Conservation (phyloP, 192 early-diverging fungal species). For the Diversispora epigaea region DNA sequence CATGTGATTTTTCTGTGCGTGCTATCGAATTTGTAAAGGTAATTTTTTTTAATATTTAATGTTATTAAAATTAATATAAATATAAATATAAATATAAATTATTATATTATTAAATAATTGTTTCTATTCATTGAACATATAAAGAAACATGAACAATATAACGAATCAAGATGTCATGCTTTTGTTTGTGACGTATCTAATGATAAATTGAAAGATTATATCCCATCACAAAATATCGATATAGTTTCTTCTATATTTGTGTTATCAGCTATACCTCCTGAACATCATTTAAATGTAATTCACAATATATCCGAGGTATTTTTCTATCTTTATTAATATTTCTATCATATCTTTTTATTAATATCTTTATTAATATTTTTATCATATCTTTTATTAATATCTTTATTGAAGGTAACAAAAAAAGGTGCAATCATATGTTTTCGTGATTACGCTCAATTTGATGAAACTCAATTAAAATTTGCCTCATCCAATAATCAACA, state of each 20-base stretch:
- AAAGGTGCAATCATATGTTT: conserved; percentile 90
- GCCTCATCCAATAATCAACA: conserved; percentile 64
- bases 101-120: too few species aligned
- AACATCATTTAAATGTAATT: conserved; percentile 76
- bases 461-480: conserved; percentile 95
- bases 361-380: not conserved
- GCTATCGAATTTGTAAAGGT: conserved; percentile 92
- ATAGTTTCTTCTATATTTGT: conserved; percentile 94
- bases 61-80: not conserved
- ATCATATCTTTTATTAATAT: not conserved
- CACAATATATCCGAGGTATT: conserved; percentile 70
- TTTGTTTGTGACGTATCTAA: conserved; percentile 96
- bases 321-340: not conserved
- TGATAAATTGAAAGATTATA: conserved; percentile 66
- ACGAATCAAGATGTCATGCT: conserved; percentile 73
- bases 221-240: conserved; percentile 76
- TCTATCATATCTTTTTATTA: not conserved
- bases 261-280: conserved; percentile 89
- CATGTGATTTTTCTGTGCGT: conserved; percentile 88
- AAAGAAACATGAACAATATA: conserved; percentile 66
- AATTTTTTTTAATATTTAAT: not conserved
- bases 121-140: too few species aligned
- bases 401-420: conserved; percentile 53
- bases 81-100: too few species aligned
- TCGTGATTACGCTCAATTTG: conserved; percentile 95